phyloP scores from a whole-genome alignment of 306 rosid genomes.

The Casuarina equisetifolia region DNA sequence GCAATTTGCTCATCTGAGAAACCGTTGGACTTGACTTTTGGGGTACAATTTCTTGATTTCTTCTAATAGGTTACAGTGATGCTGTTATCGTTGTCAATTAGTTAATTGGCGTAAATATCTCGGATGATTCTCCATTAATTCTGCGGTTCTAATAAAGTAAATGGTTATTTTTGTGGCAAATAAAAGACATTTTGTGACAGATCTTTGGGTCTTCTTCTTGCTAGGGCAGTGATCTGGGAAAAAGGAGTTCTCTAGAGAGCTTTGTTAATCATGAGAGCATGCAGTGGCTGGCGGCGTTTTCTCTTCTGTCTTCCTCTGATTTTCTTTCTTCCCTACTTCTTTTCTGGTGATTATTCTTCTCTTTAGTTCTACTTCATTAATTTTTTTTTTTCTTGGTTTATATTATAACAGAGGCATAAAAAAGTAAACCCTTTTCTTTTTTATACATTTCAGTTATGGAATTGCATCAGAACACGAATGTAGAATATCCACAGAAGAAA shows the following conservation, averaged over 20 bases:
- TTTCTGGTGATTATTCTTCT: constrained; percentile 49
- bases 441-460: constrained; percentile 48
- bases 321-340: constrained; percentile 61
- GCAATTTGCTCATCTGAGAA: neutral
- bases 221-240: constrained; percentile 18
- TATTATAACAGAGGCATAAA: constrained; percentile 10
- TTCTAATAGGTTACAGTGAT: neutral
- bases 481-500: constrained; percentile 44
- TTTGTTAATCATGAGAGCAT: constrained; percentile 47
- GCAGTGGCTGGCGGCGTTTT: constrained; percentile 66
- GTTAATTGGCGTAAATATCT: neutral
- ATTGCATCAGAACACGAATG: constrained; percentile 48
- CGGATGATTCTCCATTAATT: neutral
- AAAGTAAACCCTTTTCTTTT: constrained; percentile 9
- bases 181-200: neutral
- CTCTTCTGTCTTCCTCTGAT: constrained; percentile 61
- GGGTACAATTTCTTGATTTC: neutral
- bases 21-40: neutral
- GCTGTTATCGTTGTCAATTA: neutral
- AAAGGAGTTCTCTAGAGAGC: neutral
- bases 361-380: neutral
- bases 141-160: neutral
- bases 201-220: constrained; percentile 15
- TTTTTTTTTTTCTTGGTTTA: constrained; percentile 12
- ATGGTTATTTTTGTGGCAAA: neutral